Evolutionary conservation across 2,329 filamentous ascomycete genomes (phyloP), one percentile per base, ranked within the genome.

Genomic region (Colletotrichum somersetense): DNA sequence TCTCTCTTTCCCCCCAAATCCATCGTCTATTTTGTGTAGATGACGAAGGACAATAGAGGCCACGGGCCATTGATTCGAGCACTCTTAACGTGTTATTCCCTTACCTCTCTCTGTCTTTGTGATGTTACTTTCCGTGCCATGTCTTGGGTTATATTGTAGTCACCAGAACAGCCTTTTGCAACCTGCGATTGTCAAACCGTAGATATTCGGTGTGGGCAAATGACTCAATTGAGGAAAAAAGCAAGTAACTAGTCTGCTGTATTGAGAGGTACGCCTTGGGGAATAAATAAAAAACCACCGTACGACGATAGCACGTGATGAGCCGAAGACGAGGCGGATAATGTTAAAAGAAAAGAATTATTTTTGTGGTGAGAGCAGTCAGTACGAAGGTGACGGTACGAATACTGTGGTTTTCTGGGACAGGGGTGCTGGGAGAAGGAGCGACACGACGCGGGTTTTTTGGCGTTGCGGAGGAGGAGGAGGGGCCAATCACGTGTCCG

Each of bases 11-110:
- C 20, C 44, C 46, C 46, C 46, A 23, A 12, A 53, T 30, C 40
- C 40, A 56, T 55, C 52, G 67, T 72, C 66, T 48, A 23, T 57
- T 57, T 72, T 72, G 50, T 67, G 58, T 71, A 72, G 69, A 72
- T 63, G 65, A 71, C 52, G 58, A 71, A 67, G 64, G 68, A 68
- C 69, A 72, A 72, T 72, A 72, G 69, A 72, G 69, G 68, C 68
- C 52, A 42, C 16, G 56, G 42, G 68, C 64, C 68, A 67, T 57
- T 71, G 64, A 62, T 50, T 55, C 48, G 62, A 64, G 48, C 18
- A 44, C 12, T 16, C 16, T 18, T 23, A 6, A 40, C n/a, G 35
- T 16, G 53, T 40, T 1, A 6, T 0, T 14, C 1, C 11, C n/a
- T 7, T 16, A 20, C 23, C 10, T 48, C 20, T 48, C 10, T 48